Percentiles rank a stretch among this genome's conserved stretches.
Conservation (phyloP, 2,329 filamentous ascomycete species). For the Diplodia corticola region DNA sequence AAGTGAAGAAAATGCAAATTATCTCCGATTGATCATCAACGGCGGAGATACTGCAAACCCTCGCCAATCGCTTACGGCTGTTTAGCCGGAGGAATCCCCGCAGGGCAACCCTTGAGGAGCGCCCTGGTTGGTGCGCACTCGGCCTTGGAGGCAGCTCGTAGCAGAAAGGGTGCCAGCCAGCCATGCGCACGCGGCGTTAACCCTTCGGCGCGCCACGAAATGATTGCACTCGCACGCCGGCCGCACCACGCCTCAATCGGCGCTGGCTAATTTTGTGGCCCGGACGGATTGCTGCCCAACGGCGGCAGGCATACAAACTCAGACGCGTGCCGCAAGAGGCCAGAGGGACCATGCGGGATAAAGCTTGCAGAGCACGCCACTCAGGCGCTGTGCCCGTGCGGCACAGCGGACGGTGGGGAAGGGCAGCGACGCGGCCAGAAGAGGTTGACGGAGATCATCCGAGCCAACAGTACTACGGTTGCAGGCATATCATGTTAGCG, state of each 20-base stretch:
- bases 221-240: slow-evolving; percentile 6
- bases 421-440: background rate
- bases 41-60: slow-evolving; percentile 38
- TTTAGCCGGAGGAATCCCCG: slow-evolving; percentile 21
- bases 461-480: slow-evolving; percentile 7
- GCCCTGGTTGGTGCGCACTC: slow-evolving; percentile 2
- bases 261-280: slow-evolving; percentile 18
- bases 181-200: background rate
- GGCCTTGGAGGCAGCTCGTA: background rate
- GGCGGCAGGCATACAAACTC: slow-evolving; percentile 18
- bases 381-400: slow-evolving; percentile 12
- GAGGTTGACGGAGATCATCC: slow-evolving; percentile 16
- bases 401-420: slow-evolving; percentile 3
- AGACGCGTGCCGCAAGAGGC: slow-evolving; percentile 21
- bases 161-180: background rate
- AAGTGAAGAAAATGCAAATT: slow-evolving; percentile 32
- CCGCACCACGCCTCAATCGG: slow-evolving; percentile 10
- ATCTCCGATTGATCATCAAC: slow-evolving; percentile 36
- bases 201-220: slow-evolving; percentile 6
- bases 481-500: too few species aligned
- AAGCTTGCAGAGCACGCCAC: slow-evolving; percentile 21
- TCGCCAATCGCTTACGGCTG: slow-evolving; percentile 32
- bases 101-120: slow-evolving; percentile 10
- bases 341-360: slow-evolving; percentile 18
- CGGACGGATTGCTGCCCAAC: slow-evolving; percentile 19